Base-by-base conservation (phyloP, 208 protist species). In the Porcisia hertigi region DNA sequence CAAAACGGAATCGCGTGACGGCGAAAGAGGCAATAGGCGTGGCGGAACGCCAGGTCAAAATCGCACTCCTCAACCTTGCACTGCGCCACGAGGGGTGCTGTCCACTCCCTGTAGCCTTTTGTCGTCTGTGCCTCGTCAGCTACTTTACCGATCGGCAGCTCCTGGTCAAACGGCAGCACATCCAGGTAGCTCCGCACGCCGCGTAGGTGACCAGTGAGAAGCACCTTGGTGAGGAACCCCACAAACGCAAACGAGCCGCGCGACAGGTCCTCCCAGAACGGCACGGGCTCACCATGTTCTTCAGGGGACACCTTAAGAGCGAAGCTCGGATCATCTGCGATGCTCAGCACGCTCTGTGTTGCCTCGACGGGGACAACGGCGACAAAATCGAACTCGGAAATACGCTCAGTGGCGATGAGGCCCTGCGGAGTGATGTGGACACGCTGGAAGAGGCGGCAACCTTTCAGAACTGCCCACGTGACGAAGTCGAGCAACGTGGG, bases 321-420 rank as follows among this genome's bases (percentile, higher is more conserved):
- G 52, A 96, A 94, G 43, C 67, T 82, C 4, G 58, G 64, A 64
- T 95, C 92, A 43, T 88, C 85, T 7, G 75, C 78, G 14, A 96
- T 74, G 57, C 62, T 92, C 52, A 97, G 57, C 53, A 96, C 34
- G 81, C 93, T 96, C 66, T 92, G 85, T 36, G 91, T 94, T 41
- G 93, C 85, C 65, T 86, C 83, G 30, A 92, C 86, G 6, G 93
- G 93, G 9, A 94, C 86, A 23, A 96, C 82, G 9, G 90, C 88
- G 36, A 94, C 93, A 79, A 97, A 97, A 81, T 97, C 93, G 76
- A 89, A 96, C 72, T 89, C 88, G 7, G 92, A 90, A 71, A 97
- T 97, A 60, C 76, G 82, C 71, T 90, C 84, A 14, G 88, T 94
- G 16, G 93, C 89, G 39, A 94, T 82, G 14, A 97, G 86, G 39